Conservation (phyloP, 169 alveolate species). For the Neospora caninum region DNA sequence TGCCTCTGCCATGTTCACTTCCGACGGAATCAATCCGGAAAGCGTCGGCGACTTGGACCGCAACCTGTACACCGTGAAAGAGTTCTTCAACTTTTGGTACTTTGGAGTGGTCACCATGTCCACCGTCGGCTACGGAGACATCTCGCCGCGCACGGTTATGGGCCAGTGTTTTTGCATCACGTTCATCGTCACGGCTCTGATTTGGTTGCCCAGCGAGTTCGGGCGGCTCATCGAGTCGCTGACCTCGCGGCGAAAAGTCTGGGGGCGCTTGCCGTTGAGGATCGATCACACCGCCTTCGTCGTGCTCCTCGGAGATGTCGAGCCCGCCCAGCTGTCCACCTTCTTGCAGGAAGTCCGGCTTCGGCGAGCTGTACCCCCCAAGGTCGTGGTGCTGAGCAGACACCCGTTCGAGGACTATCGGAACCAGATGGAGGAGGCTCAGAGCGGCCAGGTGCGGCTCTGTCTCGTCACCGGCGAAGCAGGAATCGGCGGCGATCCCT, state of each 20-base stretch:
- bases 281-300: constrained; percentile 13
- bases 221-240: constrained; percentile 34
- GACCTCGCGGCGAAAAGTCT: neutral
- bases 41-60: neutral
- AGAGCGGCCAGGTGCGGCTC: constrained; percentile 18
- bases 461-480: constrained; percentile 47
- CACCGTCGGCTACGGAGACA: constrained; percentile 49
- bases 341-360: constrained; percentile 34
- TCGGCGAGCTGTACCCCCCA: constrained; percentile 40
- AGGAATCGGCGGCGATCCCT: constrained; percentile 35
- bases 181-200: constrained; percentile 30
- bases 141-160: neutral
- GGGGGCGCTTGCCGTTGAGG: constrained; percentile 28
- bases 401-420: neutral
- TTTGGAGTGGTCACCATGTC: constrained; percentile 38
- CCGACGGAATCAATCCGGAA: neutral
- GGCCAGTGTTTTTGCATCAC: constrained; percentile 29
- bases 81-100: constrained; percentile 1
- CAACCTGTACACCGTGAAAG: neutral
- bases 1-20: constrained; percentile 28
- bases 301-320: constrained; percentile 27
- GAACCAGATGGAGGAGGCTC: constrained; percentile 32
- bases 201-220: constrained; percentile 44
- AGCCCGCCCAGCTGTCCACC: constrained; percentile 47
- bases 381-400: constrained; percentile 9